Evolutionary conservation across 441 rosid species (phyloP), one percentile per base, ranked within the genome.

Genomic region (Isatis lusitanica): DNA sequence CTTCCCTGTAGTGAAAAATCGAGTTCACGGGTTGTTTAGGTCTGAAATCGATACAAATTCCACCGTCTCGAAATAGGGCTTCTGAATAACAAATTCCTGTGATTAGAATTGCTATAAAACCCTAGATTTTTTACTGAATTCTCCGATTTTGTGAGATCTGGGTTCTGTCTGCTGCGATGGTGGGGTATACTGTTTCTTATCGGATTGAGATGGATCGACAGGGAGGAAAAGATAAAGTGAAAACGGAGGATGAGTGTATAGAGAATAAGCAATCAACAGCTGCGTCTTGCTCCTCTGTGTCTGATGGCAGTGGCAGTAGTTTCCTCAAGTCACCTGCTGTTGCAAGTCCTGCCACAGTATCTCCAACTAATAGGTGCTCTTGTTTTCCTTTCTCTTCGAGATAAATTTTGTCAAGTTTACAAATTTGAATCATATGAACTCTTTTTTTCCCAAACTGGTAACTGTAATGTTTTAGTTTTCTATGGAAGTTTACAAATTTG

Each of bases 201-300:
- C n/a, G 39, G 70, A 43, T 57, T 31, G 52, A 78, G 83, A 72
- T 77, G 76, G 80, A 84, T 71, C 77, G 78, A 78, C 75, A 78
- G 90, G 66, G 72, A 66, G 85, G 47, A 78, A 83, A 80, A 89
- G 85, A 75, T 78, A 88, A 88, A 75, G 69, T 64, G 46, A 86
- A 73, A 68, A 56, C 73, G 28, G 96, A 93, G 73, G 90, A 85
- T 82, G 70, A 83, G 75, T 88, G 97, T 83, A 87, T 87, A 68
- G 94, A 88, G 79, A 91, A 93, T 70, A 96, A 88, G 77, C 96
- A 91, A 83, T 83, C 80, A 75, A 83, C 82, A 1, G 85, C 92
- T 33, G 88, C 92, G 56, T 90, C 96, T 2, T 86, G 86, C 81
- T 86, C 97, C 11, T 86, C 97, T 69, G 8, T 87, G n/a, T 96